A percentile compares a stretch with the other conserved stretches of the same genome.
Evolutionary conservation across 2,329 filamentous ascomycete genomes (phyloP).

Genomic region (Raffaelea arxii): DNA sequence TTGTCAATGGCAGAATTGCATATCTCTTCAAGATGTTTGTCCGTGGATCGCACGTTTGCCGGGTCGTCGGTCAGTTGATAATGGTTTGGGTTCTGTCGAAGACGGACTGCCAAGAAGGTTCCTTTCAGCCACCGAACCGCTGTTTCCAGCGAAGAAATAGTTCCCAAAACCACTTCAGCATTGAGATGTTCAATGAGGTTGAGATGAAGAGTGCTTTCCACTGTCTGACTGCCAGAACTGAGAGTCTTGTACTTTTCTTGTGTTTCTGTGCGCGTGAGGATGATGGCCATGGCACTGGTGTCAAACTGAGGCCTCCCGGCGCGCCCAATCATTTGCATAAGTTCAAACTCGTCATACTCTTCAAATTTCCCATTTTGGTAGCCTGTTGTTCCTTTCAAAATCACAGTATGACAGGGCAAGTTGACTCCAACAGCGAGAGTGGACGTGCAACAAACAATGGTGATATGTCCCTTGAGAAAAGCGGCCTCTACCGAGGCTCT

Average conservation of each 20-base stretch:
- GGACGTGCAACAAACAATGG: slow-evolving; percentile 77
- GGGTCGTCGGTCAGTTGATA: slow-evolving; percentile 56
- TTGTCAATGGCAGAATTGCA: slow-evolving; percentile 58
- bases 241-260: slow-evolving; percentile 60
- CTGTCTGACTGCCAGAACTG: slow-evolving; percentile 59
- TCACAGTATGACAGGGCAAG: slow-evolving; percentile 70
- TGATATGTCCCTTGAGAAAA: slow-evolving; percentile 62
- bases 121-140: slow-evolving; percentile 67
- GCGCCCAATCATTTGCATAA: slow-evolving; percentile 86
- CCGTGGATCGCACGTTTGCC: slow-evolving; percentile 37
- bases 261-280: slow-evolving; percentile 63
- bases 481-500: slow-evolving; percentile 55
- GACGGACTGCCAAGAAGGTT: slow-evolving; percentile 69
- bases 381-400: slow-evolving; percentile 68
- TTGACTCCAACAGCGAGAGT: slow-evolving; percentile 80
- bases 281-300: slow-evolving; percentile 63
- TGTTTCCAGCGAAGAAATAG: slow-evolving; percentile 52
- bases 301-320: slow-evolving; percentile 81
- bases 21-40: slow-evolving; percentile 58
- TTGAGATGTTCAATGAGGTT: slow-evolving; percentile 79
- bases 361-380: slow-evolving; percentile 51
- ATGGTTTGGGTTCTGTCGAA: slow-evolving; percentile 59
- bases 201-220: slow-evolving; percentile 71
- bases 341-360: slow-evolving; percentile 72
- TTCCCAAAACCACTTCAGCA: slow-evolving; percentile 70